These are phyloP conservation scores for Chaetomium sp. DNA, from an alignment of 2,329 filamentous ascomycete genomes.

Conservation along the genomic window DNA sequence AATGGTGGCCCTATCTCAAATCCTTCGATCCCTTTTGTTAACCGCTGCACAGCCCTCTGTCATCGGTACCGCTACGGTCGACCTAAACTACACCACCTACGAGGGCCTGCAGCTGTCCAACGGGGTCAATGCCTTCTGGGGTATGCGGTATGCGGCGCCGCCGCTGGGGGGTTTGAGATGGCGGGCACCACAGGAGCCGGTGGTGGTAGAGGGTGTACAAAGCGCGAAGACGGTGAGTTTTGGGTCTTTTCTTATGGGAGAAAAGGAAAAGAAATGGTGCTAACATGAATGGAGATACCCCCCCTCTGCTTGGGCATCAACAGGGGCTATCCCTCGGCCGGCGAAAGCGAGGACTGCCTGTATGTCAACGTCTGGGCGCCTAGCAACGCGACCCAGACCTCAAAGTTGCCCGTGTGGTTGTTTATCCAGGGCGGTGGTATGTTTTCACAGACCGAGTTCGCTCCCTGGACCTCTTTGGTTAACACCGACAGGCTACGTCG, in stretches of 20 bases:
- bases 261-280: too few relatives aligned
- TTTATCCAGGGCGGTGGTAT: conserved; percentile 43
- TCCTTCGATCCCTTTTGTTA: too few relatives aligned
- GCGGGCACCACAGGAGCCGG: conserved; percentile 34
- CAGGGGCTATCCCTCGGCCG: conserved; percentile 25
- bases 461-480: not conserved
- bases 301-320: conserved; percentile 39
- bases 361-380: conserved; percentile 42
- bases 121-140: conserved; percentile 41
- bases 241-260: too few relatives aligned
- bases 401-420: conserved; percentile 47
- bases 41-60: conserved; percentile 4
- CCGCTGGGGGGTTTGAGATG: conserved; percentile 46
- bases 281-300: conserved; percentile 32
- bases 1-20: too few relatives aligned
- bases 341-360: conserved; percentile 35
- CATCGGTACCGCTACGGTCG: conserved; percentile 20
- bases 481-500: conserved; percentile 34
- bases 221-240: conserved; percentile 31
- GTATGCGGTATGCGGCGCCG: conserved; percentile 46
- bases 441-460: conserved; percentile 7
- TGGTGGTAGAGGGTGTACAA: conserved; percentile 23
- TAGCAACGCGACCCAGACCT: conserved; percentile 31
- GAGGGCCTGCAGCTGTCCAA: conserved; percentile 33
- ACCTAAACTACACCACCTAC: conserved; percentile 42